These are phyloP conservation scores for Strobilomyces confusus DNA, from an alignment of 768 basidiomycete genomes.

Conservation along the genomic window DNA sequence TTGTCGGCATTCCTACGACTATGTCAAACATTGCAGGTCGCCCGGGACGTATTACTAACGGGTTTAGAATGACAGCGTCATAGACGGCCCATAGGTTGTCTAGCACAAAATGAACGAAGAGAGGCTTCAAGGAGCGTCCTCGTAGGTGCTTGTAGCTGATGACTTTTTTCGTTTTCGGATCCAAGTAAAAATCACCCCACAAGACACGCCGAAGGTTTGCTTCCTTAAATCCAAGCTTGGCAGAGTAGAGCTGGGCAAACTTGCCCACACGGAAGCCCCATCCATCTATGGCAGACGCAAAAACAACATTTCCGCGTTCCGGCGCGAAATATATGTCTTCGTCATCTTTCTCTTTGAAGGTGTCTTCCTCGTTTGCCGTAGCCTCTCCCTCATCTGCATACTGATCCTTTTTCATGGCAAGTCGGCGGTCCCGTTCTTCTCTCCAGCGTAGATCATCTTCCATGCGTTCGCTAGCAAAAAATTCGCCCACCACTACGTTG, in stretches of 20 bases:
- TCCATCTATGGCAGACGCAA: constrained; percentile 92
- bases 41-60: constrained; percentile 52
- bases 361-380: constrained; percentile 52
- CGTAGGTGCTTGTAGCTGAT: constrained; percentile 87
- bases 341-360: constrained; percentile 94
- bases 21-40: constrained; percentile 9
- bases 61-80: constrained; percentile 81
- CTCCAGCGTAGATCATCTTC: constrained; percentile 93
- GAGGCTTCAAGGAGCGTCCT: constrained; percentile 83
- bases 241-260: constrained; percentile 89
- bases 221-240: constrained; percentile 89
- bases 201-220: constrained; percentile 77
- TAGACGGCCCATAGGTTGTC: constrained; percentile 98
- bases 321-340: constrained; percentile 98
- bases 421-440: constrained; percentile 82
- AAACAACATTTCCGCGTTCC: constrained; percentile 92
- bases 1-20: constrained; percentile 78
- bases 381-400: constrained; percentile 65
- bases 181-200: constrained; percentile 97
- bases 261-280: constrained; percentile 96
- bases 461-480: constrained; percentile 95
- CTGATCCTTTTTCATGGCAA: constrained; percentile 70
- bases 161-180: constrained; percentile 92
- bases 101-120: constrained; percentile 96
- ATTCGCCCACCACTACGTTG: constrained; percentile 96